A percentile compares a stretch with the other conserved stretches of the same genome.
Evolutionary conservation across 139 green algal genomes (phyloP).

Genomic region (Auxenochlorella pyrenoidosa): DNA sequence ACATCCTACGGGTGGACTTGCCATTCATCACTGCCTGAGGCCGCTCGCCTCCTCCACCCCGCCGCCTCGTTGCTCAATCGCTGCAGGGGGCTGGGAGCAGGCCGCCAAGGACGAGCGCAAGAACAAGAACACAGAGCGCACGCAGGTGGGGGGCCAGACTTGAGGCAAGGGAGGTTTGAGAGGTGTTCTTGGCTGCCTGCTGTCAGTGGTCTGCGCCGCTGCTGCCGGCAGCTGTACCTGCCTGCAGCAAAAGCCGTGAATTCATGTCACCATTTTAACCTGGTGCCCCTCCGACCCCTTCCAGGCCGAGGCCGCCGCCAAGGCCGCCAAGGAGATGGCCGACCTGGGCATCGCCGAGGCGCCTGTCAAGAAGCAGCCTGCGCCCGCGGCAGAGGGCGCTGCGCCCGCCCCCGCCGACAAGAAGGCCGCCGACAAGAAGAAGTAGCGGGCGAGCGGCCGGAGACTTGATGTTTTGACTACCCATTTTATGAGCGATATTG

Average conservation of each 20-base stretch:
- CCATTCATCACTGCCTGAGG: not conserved
- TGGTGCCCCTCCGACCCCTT: not conserved
- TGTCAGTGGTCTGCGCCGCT: not conserved
- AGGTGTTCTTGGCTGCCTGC: not conserved
- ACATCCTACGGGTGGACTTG: no score
- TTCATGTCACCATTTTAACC: not conserved
- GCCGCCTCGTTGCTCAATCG: not conserved
- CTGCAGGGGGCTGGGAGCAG: conserved; percentile 15
- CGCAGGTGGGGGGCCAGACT: not conserved
- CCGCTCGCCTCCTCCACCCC: not conserved
- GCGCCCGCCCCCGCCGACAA: not conserved
- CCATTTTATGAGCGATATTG: no score
- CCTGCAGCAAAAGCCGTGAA: not conserved
- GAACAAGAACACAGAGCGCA: conserved; percentile 17
- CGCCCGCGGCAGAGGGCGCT: not conserved
- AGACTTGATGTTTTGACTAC: no score
- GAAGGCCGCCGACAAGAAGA: not conserved
- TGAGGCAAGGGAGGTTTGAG: no score
- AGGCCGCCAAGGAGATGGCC: conserved; percentile 31
- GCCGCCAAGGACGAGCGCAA: conserved; percentile 30
- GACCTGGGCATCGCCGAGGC: conserved; percentile 20
- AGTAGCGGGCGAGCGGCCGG: not conserved
- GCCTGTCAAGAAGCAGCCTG: not conserved
- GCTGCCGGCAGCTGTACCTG: no score
- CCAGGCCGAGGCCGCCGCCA: conserved; percentile 19